These are phyloP conservation scores for Cucurbita pepo DNA, from an alignment of 306 rosid genomes.

Conservation along the genomic window DNA sequence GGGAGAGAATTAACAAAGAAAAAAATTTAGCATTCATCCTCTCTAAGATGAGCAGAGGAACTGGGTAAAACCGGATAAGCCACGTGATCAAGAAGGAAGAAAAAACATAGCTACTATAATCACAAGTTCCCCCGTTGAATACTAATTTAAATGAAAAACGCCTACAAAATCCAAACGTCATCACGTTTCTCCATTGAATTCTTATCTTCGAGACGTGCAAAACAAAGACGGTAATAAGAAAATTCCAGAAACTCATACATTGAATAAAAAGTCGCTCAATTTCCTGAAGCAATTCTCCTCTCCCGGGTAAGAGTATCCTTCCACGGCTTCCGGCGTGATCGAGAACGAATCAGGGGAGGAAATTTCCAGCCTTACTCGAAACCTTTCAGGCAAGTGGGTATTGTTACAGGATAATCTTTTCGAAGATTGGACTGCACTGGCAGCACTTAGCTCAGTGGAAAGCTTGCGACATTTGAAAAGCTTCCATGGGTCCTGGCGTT, in stretches of 20 bases:
- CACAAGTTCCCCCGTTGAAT: neutral
- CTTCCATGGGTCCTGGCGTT: conserved; percentile 23
- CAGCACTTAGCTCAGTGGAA: conserved; percentile 10
- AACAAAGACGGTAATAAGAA: neutral
- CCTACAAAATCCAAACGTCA: neutral
- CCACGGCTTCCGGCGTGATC: conserved; percentile 26
- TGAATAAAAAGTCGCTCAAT: conserved; percentile 25
- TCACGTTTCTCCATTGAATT: neutral
- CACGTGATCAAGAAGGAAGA: neutral
- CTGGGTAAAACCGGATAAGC: neutral
- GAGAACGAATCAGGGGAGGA: conserved; percentile 67
- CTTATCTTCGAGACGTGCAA: neutral
- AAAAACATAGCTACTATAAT: neutral
- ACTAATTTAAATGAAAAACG: neutral
- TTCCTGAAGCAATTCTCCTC: conserved; percentile 24
- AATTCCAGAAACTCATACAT: conserved; percentile 18
- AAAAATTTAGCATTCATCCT: no score
- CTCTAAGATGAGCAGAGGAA: neutral
- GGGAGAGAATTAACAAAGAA: no score
- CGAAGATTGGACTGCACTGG: neutral
- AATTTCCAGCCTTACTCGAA: conserved; percentile 56
- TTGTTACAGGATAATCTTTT: neutral
- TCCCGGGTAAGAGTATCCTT: conserved; percentile 27
- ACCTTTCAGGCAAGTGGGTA: conserved; percentile 12
- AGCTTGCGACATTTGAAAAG: conserved; percentile 69